These are phyloP conservation scores for Corynespora cassiicola DNA, from an alignment of 2,329 filamentous ascomycete genomes.

Conservation along the genomic window DNA sequence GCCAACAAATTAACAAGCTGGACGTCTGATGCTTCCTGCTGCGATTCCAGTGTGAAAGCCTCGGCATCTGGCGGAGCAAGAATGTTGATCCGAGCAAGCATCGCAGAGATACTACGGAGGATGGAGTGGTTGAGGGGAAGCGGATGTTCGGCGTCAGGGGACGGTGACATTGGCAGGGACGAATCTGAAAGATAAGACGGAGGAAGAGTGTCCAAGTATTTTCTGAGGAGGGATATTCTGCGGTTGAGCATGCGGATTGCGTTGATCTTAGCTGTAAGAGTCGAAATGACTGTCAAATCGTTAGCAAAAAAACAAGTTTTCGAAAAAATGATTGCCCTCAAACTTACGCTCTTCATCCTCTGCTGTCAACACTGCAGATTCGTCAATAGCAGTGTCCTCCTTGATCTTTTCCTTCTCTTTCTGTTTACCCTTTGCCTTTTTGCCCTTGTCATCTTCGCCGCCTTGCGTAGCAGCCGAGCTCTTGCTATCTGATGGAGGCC, in stretches of 20 bases:
- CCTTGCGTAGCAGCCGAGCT: constrained; percentile 20
- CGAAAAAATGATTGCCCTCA: not conserved
- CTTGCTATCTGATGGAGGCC: no score
- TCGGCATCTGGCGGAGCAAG: constrained; percentile 73
- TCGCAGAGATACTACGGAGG: constrained; percentile 85
- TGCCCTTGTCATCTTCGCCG: constrained; percentile 54
- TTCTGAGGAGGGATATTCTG: constrained; percentile 60
- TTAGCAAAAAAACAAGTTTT: constrained; percentile 16
- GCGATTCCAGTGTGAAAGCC: constrained; percentile 72
- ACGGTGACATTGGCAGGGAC: constrained; percentile 38
- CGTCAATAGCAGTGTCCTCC: constrained; percentile 42
- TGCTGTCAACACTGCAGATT: constrained; percentile 53
- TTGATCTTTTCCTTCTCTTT: constrained; percentile 58
- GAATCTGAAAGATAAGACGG: constrained; percentile 66
- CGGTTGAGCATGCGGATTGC: constrained; percentile 89
- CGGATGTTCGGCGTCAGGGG: constrained; percentile 30
- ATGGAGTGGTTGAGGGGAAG: constrained; percentile 68
- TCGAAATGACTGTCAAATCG: constrained; percentile 60
- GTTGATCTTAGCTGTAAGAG: constrained; percentile 85
- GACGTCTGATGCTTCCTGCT: constrained; percentile 84
- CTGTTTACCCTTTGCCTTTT: constrained; percentile 60
- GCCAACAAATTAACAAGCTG: constrained; percentile 78
- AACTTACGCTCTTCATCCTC: constrained; percentile 69
- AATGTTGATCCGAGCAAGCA: constrained; percentile 82
- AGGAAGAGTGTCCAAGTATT: constrained; percentile 78